Percentiles rank a stretch among this genome's conserved stretches.
These are phyloP conservation scores for Bisporella sp. DNA, from an alignment of 2,329 filamentous ascomycete species.

Conservation along the genomic window DNA sequence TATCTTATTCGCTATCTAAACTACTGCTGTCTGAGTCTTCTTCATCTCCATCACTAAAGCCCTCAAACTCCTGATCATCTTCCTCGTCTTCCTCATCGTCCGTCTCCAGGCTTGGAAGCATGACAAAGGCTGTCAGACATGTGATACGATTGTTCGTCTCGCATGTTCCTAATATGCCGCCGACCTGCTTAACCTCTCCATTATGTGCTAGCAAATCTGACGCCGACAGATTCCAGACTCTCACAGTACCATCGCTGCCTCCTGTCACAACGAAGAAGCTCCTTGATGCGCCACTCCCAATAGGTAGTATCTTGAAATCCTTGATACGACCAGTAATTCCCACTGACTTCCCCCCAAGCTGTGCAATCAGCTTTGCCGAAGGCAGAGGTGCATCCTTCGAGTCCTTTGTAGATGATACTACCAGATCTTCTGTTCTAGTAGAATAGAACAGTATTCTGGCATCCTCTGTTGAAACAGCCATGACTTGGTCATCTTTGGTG, in stretches of 20 bases:
- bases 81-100: slow-evolving; percentile 39
- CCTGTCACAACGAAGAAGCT: slow-evolving; percentile 60
- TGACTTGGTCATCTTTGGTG: slow-evolving; percentile 43
- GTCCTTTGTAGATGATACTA: slow-evolving; percentile 23
- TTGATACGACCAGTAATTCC: slow-evolving; percentile 76
- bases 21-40: slow-evolving; percentile 17
- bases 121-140: slow-evolving; percentile 78
- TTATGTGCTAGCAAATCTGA: slow-evolving; percentile 26
- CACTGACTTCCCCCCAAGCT: slow-evolving; percentile 67
- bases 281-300: slow-evolving; percentile 29
- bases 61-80: slow-evolving; percentile 18
- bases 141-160: slow-evolving; percentile 86
- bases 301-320: slow-evolving; percentile 63
- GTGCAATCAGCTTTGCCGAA: slow-evolving; percentile 62
- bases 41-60: slow-evolving; percentile 15
- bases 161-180: slow-evolving; percentile 64
- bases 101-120: slow-evolving; percentile 62
- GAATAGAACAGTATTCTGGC: slow-evolving; percentile 80
- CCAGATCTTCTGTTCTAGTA: slow-evolving; percentile 47
- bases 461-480: slow-evolving; percentile 84
- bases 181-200: slow-evolving; percentile 24
- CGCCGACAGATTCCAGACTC: slow-evolving; percentile 61
- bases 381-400: slow-evolving; percentile 40
- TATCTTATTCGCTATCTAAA: slow-evolving; percentile 26
- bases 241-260: slow-evolving; percentile 80